These are phyloP conservation scores for Scortechinia acanthostroma DNA, from an alignment of 2,329 filamentous ascomycete species.

Conservation along the genomic window DNA sequence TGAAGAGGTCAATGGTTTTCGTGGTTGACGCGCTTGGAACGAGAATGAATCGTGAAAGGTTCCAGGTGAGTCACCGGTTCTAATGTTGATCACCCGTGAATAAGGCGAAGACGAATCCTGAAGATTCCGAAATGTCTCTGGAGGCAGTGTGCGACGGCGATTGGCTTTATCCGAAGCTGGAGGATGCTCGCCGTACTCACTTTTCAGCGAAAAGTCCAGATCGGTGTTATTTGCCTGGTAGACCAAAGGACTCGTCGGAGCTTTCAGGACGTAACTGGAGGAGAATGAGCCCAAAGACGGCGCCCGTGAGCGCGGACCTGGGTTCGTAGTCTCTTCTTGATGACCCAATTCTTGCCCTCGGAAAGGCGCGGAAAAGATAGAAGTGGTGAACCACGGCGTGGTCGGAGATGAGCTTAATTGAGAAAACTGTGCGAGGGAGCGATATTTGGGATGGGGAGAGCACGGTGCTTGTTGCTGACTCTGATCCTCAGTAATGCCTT, in stretches of 20 bases:
- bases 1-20: slow-evolving; percentile 65
- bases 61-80: no score
- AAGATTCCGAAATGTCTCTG: not conserved
- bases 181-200: slow-evolving; percentile 37
- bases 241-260: slow-evolving; percentile 86
- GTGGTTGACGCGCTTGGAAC: slow-evolving; percentile 28
- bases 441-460: slow-evolving; percentile 6
- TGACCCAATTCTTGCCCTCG: slow-evolving; percentile 3
- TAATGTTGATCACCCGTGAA: not conserved
- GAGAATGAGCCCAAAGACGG: slow-evolving; percentile 68
- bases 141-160: not conserved
- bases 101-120: slow-evolving; percentile 5
- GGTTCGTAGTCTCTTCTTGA: not conserved
- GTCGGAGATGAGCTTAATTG: slow-evolving; percentile 38
- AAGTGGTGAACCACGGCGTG: slow-evolving; percentile 40
- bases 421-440: slow-evolving; percentile 7
- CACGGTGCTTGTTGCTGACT: slow-evolving; percentile 8
- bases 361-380: slow-evolving; percentile 5
- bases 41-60: slow-evolving; percentile 68
- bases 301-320: slow-evolving; percentile 30
- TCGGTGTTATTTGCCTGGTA: slow-evolving; percentile 82
- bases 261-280: slow-evolving; percentile 75
- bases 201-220: slow-evolving; percentile 49
- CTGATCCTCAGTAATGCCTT: slow-evolving; percentile 21
- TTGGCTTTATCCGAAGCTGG: slow-evolving; percentile 13